Percentiles rank a stretch among this genome's conserved stretches.
phyloP scores from a whole-genome alignment of 2,329 filamentous ascomycete species.

The Monosporascus sp. region DNA sequence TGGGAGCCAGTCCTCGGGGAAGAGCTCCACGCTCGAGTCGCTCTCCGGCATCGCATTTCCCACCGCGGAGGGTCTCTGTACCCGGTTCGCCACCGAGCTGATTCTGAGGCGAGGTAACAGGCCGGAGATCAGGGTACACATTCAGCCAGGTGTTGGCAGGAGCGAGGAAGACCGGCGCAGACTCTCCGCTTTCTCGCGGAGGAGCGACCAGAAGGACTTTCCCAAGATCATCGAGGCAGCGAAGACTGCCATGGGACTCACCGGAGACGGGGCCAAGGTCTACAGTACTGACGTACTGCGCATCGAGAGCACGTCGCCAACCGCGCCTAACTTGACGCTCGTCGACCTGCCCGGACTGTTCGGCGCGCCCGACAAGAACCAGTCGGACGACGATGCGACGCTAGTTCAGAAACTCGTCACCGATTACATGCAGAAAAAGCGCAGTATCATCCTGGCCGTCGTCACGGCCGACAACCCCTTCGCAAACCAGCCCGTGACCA shows the following conservation, averaged over 20 bases:
- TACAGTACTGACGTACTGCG: conserved; percentile 36
- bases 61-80: conserved; percentile 46
- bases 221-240: conserved; percentile 23
- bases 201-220: conserved; percentile 11
- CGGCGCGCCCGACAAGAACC: conserved; percentile 33
- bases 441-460: conserved; percentile 51
- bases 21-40: conserved; percentile 51
- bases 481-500: conserved; percentile 48
- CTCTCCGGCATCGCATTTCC: conserved; percentile 51
- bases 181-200: conserved; percentile 16
- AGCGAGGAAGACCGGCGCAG: conserved; percentile 10
- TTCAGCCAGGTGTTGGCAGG: conserved; percentile 12
- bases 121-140: conserved; percentile 19
- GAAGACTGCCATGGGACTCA: conserved; percentile 39
- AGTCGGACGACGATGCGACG: conserved; percentile 32
- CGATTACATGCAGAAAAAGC: conserved; percentile 44
- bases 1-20: conserved; percentile 49
- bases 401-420: conserved; percentile 37
- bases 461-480: conserved; percentile 45
- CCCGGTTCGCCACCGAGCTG: conserved; percentile 56
- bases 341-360: conserved; percentile 49
- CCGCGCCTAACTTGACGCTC: conserved; percentile 43
- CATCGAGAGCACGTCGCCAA: conserved; percentile 35
- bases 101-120: conserved; percentile 39
- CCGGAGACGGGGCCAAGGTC: conserved; percentile 17